phyloP scores from a whole-genome alignment of 306 rosid species.

The Cicer cuneatum region DNA sequence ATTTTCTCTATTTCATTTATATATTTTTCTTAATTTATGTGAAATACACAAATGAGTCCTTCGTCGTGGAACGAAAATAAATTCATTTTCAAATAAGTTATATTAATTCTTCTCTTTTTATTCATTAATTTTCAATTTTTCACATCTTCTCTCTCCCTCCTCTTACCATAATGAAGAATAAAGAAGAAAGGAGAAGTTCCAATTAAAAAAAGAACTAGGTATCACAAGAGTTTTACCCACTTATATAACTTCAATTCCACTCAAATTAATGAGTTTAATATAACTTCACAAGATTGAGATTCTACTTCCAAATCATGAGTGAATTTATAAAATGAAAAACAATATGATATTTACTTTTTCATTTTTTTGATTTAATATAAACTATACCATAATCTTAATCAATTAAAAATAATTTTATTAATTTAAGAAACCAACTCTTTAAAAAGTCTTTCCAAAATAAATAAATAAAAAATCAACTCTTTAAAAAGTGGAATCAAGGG shows the following conservation, averaged over 20 bases:
- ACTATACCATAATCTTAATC: neutral
- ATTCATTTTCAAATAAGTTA: too few relatives aligned
- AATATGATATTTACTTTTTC: neutral
- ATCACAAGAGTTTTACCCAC: neutral
- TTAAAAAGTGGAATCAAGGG: constrained; percentile 32
- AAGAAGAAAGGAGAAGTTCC: too few relatives aligned
- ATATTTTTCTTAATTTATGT: too few relatives aligned
- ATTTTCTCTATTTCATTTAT: too few relatives aligned
- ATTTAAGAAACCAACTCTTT: neutral
- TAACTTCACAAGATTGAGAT: too few relatives aligned
- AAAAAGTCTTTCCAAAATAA: neutral
- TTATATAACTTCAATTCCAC: neutral
- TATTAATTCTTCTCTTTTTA: too few relatives aligned
- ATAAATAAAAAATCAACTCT: neutral
- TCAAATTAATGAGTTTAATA: neutral
- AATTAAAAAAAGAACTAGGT: neutral
- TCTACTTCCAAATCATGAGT: neutral
- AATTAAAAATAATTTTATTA: neutral
- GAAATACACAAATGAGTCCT: too few relatives aligned
- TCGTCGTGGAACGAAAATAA: too few relatives aligned
- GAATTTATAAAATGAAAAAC: neutral
- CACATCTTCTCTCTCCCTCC: too few relatives aligned
- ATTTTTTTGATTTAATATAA: neutral
- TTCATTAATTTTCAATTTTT: too few relatives aligned
- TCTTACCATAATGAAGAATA: too few relatives aligned